These are phyloP conservation scores for Exophiala xenobiotica DNA, from an alignment of 2,329 filamentous ascomycete genomes.

Conservation along the genomic window DNA sequence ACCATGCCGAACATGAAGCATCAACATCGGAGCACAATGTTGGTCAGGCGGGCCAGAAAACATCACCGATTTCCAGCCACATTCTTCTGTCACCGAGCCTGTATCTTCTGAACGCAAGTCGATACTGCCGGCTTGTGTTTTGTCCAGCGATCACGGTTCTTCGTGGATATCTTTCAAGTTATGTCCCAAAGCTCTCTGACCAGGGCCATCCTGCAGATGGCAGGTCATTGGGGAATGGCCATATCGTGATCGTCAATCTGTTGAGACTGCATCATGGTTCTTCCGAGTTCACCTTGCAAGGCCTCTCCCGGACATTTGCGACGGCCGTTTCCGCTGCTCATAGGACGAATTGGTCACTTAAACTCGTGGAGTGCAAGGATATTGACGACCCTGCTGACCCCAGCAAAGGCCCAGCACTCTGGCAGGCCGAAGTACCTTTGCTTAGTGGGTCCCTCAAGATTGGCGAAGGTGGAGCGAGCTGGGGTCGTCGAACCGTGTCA, in stretches of 20 bases:
- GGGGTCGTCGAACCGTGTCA: conserved; percentile 60
- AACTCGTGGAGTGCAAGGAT: conserved; percentile 44
- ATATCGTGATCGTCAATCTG: conserved; percentile 44
- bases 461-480: conserved; percentile 51
- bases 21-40: conserved; percentile 6
- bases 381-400: conserved; percentile 33
- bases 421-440: conserved; percentile 58
- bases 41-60: background rate
- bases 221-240: conserved; percentile 11
- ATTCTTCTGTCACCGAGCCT: conserved; percentile 64
- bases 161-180: conserved; percentile 68
- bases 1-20: conserved; percentile 14
- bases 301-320: conserved; percentile 47
- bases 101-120: conserved; percentile 65
- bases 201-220: background rate
- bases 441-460: conserved; percentile 57
- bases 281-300: conserved; percentile 50
- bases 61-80: conserved; percentile 30
- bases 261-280: conserved; percentile 44
- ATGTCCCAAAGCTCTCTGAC: conserved; percentile 40
- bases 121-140: conserved; percentile 69
- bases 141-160: conserved; percentile 73
- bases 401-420: conserved; percentile 40
- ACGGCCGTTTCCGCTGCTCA: conserved; percentile 40
- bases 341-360: conserved; percentile 34